These are phyloP conservation scores for Ailanthus altissimus DNA, from an alignment of 345 rosid genomes.

Conservation along the genomic window DNA sequence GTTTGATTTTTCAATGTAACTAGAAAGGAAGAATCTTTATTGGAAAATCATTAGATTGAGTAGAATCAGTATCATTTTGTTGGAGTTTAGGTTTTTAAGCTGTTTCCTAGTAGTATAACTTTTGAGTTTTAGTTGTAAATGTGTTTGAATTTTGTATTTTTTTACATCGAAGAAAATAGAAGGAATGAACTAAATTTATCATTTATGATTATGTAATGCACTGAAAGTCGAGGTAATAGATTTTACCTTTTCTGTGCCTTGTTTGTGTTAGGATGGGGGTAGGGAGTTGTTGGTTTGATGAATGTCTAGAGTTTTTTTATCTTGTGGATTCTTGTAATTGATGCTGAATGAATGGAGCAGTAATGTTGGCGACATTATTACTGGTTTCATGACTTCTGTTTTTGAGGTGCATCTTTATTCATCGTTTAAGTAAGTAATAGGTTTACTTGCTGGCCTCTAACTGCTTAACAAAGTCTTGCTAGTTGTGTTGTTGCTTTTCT, in stretches of 20 bases:
- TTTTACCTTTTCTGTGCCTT: not conserved
- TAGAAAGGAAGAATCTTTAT: not conserved
- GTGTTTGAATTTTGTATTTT: not conserved
- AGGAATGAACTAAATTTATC: not conserved
- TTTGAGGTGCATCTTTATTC: not conserved
- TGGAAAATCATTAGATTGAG: not conserved
- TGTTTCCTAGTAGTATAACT: no score
- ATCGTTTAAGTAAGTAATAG: not conserved
- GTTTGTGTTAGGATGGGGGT: not conserved
- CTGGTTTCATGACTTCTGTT: not conserved
- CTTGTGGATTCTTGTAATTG: not conserved
- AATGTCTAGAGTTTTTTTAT: not conserved
- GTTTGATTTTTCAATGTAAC: not conserved
- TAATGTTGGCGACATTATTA: not conserved
- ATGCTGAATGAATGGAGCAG: not conserved
- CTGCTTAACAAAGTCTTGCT: not conserved
- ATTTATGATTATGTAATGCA: not conserved
- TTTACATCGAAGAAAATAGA: not conserved
- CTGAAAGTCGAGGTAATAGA: not conserved
- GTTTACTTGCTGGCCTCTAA: not conserved
- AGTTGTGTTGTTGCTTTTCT: not conserved
- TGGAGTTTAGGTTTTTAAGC: not conserved
- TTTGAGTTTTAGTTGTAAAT: not conserved
- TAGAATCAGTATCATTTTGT: not conserved
- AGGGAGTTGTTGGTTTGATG: not conserved